Conservation (phyloP, 139 green algal genomes). For the Chlorella ohadii region DNA sequence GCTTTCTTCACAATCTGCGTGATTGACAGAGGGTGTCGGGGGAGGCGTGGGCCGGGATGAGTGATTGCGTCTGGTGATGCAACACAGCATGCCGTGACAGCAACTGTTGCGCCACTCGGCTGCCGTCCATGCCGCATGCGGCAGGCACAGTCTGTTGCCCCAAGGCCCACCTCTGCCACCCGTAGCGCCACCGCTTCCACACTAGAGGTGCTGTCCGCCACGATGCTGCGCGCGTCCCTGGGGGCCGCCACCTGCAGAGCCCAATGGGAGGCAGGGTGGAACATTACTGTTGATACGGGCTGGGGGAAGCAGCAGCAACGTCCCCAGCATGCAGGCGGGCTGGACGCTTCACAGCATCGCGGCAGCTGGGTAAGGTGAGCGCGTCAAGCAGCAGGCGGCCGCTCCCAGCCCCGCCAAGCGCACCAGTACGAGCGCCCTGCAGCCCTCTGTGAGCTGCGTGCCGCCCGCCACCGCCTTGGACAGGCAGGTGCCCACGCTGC, state of each 20-base stretch:
- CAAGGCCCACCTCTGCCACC: not conserved
- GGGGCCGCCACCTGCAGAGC: slow-evolving; percentile 58
- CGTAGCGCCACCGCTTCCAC: not conserved
- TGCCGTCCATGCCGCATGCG: too few species aligned
- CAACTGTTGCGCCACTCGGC: not conserved
- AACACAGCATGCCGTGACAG: too few species aligned
- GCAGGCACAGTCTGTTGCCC: not conserved
- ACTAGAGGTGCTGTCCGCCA: slow-evolving; percentile 21
- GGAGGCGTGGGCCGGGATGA: not conserved
- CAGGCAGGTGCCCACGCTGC: slow-evolving; percentile 80
- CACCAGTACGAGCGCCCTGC: slow-evolving; percentile 69
- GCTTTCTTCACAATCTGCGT: slow-evolving; percentile 14
- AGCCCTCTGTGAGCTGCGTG: slow-evolving; percentile 44
- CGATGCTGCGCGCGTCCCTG: slow-evolving; percentile 1
- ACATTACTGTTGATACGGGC: too few species aligned
- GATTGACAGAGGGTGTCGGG: not conserved
- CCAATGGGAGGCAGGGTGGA: too few species aligned
- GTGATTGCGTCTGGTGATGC: too few species aligned
- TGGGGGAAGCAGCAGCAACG: too few species aligned
- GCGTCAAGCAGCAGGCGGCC: too few species aligned
- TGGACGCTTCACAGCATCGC: too few species aligned
- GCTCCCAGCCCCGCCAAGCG: too few species aligned
- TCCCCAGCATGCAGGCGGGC: too few species aligned
- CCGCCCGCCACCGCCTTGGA: slow-evolving; percentile 57
- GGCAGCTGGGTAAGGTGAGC: too few species aligned